Percentiles rank a stretch among this genome's conserved stretches.
Evolutionary conservation across 164 flowering plant species (phyloP).

Genomic region (Nymphaea colorata): DNA sequence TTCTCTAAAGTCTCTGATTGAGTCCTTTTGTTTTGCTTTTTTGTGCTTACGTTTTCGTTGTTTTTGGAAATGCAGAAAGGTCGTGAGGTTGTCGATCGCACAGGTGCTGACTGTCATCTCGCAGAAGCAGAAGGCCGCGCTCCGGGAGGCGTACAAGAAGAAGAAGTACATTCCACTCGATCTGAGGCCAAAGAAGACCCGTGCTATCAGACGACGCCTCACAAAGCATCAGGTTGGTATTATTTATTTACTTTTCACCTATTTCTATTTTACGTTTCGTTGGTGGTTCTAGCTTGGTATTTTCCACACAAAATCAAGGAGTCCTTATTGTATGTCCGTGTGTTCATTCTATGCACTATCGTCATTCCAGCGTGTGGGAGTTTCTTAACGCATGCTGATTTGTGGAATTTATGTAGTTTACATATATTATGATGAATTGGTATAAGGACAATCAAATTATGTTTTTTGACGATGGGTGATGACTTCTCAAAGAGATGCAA

Average conservation of each 20-base stretch:
- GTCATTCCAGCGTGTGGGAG: neutral
- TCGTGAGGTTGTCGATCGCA: slow-evolving; percentile 43
- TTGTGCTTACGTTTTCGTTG: neutral
- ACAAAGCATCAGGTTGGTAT: slow-evolving; percentile 42
- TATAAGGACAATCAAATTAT: too few species aligned
- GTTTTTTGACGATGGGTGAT: too few species aligned
- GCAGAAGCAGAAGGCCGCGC: slow-evolving; percentile 40
- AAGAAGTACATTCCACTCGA: slow-evolving; percentile 53
- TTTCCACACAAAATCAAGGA: neutral
- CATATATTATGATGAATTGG: neutral
- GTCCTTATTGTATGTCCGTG: neutral
- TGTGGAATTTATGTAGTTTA: neutral
- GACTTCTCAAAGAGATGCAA: too few species aligned
- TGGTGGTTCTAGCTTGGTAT: neutral
- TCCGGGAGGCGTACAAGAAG: slow-evolving; percentile 48
- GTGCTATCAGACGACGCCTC: slow-evolving; percentile 43
- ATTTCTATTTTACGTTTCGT: neutral
- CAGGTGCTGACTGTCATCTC: slow-evolving; percentile 46
- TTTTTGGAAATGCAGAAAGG: slow-evolving; percentile 30
- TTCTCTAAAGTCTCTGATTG: neutral
- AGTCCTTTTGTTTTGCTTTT: neutral
- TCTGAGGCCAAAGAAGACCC: slow-evolving; percentile 56
- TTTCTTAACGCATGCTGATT: neutral
- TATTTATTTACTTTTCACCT: neutral
- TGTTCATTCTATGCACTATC: neutral